phyloP scores from a whole-genome alignment of 148 eudicot genomes.

The Rhododendron griersonianum region DNA sequence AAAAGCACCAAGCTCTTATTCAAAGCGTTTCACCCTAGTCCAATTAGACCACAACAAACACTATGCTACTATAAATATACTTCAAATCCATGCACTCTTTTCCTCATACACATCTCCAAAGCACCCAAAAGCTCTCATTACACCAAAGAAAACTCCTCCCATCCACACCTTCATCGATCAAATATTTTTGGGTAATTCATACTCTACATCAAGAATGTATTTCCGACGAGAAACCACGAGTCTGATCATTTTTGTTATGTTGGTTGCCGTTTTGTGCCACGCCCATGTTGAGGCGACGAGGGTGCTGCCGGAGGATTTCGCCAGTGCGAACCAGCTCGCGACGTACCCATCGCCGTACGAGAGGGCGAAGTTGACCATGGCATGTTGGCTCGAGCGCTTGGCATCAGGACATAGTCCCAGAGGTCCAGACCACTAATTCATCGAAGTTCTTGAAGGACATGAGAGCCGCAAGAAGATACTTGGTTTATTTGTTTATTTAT shows the following conservation, averaged over 20 bases:
- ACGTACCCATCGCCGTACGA: neutral
- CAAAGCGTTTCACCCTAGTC: neutral
- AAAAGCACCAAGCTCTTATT: neutral
- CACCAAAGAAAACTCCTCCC: neutral
- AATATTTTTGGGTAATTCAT: neutral
- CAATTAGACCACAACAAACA: neutral
- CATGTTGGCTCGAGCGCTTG: conserved; percentile 16
- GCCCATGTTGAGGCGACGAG: conserved; percentile 8
- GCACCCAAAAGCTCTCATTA: neutral
- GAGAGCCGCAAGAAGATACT: neutral
- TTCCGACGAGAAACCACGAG: neutral
- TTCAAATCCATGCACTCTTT: neutral
- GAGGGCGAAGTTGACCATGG: conserved; percentile 11
- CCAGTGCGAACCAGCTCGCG: neutral
- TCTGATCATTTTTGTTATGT: conserved; percentile 4
- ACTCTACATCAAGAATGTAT: neutral
- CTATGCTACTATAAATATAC: neutral
- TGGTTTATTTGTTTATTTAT: neutral
- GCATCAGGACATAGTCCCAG: conserved; percentile 21
- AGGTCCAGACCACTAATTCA: conserved; percentile 16
- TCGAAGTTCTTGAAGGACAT: neutral
- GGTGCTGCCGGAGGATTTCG: conserved; percentile 8
- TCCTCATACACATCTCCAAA: neutral
- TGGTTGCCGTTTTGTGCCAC: neutral
- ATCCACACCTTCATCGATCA: neutral